Base-by-base conservation (phyloP, 2,329 filamentous ascomycete species). In the Ceratocystis cubensis region DNA sequence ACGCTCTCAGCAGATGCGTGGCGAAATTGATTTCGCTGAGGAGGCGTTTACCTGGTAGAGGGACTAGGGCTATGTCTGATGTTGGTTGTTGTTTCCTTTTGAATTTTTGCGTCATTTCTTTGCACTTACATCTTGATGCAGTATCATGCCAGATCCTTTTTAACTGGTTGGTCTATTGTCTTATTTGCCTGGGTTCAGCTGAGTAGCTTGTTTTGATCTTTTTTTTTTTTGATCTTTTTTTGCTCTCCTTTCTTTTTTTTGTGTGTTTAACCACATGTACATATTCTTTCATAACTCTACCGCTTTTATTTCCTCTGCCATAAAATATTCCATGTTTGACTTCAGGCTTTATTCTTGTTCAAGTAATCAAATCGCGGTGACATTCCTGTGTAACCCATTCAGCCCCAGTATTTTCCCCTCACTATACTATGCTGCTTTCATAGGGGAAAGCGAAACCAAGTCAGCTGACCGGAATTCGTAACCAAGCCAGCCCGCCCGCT, bases 1-100 rank as follows among this genome's bases (percentile, higher is more conserved):
- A 59, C 80, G 88, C 68, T 79, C 79, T 64, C 80, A 84, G 70
- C 85, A 89, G 73, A 80, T 85, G 69, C 75, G 80, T 61, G 85
- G 84, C 70, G 84, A 84, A 68, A 84, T 92, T 65, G 88, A 92
- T 72, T 91, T 92, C 74, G 81, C 88, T 69, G 88, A 93, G 76
- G 88, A 92, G 75, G 86, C 87, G 3, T 93, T 92, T 76, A 80
- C 80, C 2, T 83, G 81, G 81, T 83, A 78, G 71, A 65, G 17
- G 37, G 37, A 13, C 7, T 4, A n/a, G 22, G 30, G 5, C n/a
- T n/a, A 4, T 30, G n/a, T 62, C 22, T 46, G 41, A 13, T 17
- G 2, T n/a, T 41, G 6, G 59, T 59, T 64, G 64, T 65, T 62
- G 41, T 62, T 67, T 64, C 10, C 25, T 64, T 33, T 33, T 56